phyloP scores from a whole-genome alignment of 805 yeast species.

The Saccharomycopsis babjevae region DNA sequence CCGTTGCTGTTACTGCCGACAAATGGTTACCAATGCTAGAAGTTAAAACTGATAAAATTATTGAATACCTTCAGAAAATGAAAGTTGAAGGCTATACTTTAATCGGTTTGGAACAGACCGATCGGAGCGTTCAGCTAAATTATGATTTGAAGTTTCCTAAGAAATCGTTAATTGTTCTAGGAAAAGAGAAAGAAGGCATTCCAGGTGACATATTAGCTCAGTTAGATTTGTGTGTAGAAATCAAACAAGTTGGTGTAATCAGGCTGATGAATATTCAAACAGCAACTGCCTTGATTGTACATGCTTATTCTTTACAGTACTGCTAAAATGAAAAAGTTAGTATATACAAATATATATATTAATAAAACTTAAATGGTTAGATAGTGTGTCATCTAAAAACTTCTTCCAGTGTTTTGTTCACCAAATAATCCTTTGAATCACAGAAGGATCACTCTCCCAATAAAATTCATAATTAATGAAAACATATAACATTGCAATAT shows the following conservation, averaged over 20 bases:
- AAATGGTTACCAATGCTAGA: constrained; percentile 90
- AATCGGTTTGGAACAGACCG: constrained; percentile 90
- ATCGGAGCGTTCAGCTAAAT: constrained; percentile 65
- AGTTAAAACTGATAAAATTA: constrained; percentile 49
- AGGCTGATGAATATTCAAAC: constrained; percentile 96
- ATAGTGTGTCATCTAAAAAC: no score
- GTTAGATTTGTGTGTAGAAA: constrained; percentile 79
- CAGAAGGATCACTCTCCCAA: constrained; percentile 55
- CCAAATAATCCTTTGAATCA: constrained; percentile 82
- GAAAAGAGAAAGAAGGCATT: constrained; percentile 84
- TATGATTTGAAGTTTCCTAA: constrained; percentile 60
- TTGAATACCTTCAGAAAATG: constrained; percentile 46
- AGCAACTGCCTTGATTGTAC: constrained; percentile 89
- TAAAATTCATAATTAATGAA: constrained; percentile 53
- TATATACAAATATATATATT: not conserved
- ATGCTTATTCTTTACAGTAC: constrained; percentile 54
- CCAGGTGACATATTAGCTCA: constrained; percentile 79
- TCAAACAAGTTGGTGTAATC: constrained; percentile 84
- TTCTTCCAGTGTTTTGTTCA: constrained; percentile 24
- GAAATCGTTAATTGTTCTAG: constrained; percentile 68
- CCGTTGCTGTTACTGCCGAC: constrained; percentile 91
- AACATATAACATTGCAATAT: constrained; percentile 40
- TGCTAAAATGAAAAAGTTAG: not conserved
- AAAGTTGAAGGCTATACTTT: constrained; percentile 69
- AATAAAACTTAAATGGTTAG: not conserved